A percentile compares a stretch with the other conserved stretches of the same genome.
These are phyloP conservation scores for Jacaranda copaia DNA, from an alignment of 257 asterid genomes.

Conservation along the genomic window DNA sequence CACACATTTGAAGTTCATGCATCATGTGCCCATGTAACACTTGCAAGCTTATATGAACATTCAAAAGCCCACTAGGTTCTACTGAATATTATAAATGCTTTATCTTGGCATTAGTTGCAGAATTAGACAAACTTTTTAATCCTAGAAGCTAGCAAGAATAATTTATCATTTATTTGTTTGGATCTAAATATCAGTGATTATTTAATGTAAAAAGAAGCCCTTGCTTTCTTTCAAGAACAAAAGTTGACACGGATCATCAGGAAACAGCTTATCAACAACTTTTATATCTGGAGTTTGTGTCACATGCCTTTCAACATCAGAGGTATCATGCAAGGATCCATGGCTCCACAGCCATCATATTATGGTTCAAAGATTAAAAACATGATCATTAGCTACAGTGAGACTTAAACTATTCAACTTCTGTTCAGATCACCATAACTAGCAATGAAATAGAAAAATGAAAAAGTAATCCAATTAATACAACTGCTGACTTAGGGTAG, in stretches of 20 bases:
- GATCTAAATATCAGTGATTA: background rate
- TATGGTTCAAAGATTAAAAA: background rate
- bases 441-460: background rate
- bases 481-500: background rate
- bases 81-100: background rate
- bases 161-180: background rate
- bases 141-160: background rate
- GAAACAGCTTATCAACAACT: background rate
- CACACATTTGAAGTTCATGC: background rate
- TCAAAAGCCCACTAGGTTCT: background rate
- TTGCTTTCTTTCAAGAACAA: background rate
- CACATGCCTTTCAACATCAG: background rate
- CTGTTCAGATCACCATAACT: background rate
- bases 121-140: background rate
- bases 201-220: background rate
- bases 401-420: slow-evolving; percentile 1
- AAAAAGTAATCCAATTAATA: background rate
- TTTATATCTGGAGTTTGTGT: background rate
- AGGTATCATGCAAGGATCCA: background rate
- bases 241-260: background rate
- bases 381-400: background rate
- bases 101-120: background rate
- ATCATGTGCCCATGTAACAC: background rate
- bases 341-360: background rate
- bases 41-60: background rate